Evolutionary conservation across 306 rosid genomes (phyloP), one percentile per base, ranked within the genome.

Genomic region (Vicia villosa): DNA sequence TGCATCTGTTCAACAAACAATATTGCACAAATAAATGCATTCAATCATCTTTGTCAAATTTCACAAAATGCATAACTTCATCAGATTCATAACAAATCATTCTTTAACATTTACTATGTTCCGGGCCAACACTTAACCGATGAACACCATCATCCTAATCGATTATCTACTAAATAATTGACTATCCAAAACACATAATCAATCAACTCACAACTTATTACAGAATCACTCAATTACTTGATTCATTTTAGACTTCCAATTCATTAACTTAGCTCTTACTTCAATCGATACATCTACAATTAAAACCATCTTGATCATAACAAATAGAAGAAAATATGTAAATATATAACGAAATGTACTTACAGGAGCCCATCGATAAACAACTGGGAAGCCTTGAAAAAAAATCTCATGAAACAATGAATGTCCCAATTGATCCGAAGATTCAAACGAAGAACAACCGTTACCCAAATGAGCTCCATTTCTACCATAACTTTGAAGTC

Each of bases 341-440:
- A 4, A 55, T 30, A 6, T 14, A 19, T 16, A 20, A 19, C 14
- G 28, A 22, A 40, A 52, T 79, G 50, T 59, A 84, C 95, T 88
- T 75, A 93, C 98, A 69, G 86, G 80, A 51, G 94, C 91, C 97
- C 98, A 90, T 93, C 98, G 81, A 75, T 64, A 93, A 45, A 86
- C 80, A 47, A 93, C 74, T 8, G 96, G 77, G 79, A 74, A 88
- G 62, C 89, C 87, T 55, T 67, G 77, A 8, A 82, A 64, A 73
- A 93, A 83, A 1, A 88, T 78, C 38, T 83, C 82, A 26, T 79
- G 82, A 80, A 90, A 93, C 67, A 93, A 85, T 13, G 87, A 82
- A 2, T 68, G 74, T 37, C 89, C 78, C 72, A 74, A 79, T 14
- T 74, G 84, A 10, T 26, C 72, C 54, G 77, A 77, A 43, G 77